Conservation (phyloP, 2,329 filamentous ascomycete species). For the Calonectria leucothoes region DNA sequence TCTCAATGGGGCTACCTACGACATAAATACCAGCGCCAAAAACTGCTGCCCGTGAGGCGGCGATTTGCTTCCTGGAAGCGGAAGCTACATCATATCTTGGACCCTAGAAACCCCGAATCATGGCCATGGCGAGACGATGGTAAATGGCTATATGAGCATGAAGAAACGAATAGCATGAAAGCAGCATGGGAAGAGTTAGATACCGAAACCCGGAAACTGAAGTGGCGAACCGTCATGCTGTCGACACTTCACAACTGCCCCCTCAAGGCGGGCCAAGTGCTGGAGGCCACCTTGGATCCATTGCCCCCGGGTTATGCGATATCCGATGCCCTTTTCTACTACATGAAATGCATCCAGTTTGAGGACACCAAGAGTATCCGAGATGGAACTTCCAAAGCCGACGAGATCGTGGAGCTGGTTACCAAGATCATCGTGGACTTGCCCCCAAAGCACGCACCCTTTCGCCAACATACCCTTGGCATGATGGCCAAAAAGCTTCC, state of each 20-base stretch:
- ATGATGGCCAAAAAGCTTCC: conserved; percentile 45
- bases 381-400: conserved; percentile 40
- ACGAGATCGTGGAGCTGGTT: conserved; percentile 45
- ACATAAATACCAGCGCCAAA: conserved; percentile 37
- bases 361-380: conserved; percentile 27
- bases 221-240: conserved; percentile 51
- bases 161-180: conserved; percentile 45
- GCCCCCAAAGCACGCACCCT: conserved; percentile 44
- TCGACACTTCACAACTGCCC: conserved; percentile 49
- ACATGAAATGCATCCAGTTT: conserved; percentile 39
- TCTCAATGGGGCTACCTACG: conserved; percentile 49
- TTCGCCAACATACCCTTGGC: conserved; percentile 54
- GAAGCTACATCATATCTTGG: conserved; percentile 36
- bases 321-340: conserved; percentile 49
- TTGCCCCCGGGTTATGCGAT: conserved; percentile 52
- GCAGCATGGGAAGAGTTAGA: conserved; percentile 47
- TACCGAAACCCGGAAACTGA: conserved; percentile 33
- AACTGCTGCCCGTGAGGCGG: conserved; percentile 34
- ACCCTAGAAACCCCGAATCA: conserved; percentile 25
- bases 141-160: conserved; percentile 46
- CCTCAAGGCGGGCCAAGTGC: conserved; percentile 45
- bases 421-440: conserved; percentile 44
- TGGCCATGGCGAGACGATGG: conserved; percentile 43
- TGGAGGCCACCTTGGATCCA: conserved; percentile 52
- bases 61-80: conserved; percentile 46